Base-by-base conservation (phyloP, 2,329 filamentous ascomycete species). In the Trichoderma sp. region DNA sequence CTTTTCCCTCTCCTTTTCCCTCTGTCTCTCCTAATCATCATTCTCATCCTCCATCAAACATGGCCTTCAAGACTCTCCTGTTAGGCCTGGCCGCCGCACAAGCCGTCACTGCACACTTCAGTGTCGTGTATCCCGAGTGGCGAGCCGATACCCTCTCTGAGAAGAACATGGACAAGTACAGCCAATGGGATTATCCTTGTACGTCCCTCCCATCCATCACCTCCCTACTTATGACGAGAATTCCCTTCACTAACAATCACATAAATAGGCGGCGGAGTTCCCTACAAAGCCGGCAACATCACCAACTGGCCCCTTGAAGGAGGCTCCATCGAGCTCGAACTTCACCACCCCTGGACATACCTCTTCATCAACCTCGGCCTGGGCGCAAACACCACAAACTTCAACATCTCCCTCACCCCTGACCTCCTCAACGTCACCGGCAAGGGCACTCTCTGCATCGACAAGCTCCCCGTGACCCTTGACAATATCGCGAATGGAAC, bases 381-480 rank as follows among this genome's bases (percentile, higher is more conserved):
- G 56, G 84, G 84, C 78, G 78, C 78, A 58, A 86, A 86, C 78
- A 78, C 86, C 26, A 85, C 84, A 76, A 89, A 88, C 80, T 94
- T 91, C 86, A 93, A 92, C 84, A 86, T 91, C 80, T 88, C 90
- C 39, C 84, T 94, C 32, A 87, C 89, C 2, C 88, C 88, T 3
- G 75, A 83, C 81, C 88, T 84, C 82, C 88, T 83, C 81, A 90
- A 84, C 83, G 88, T 80, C 77, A 89, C 82, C 80, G 92, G 77
- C 81, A 82, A 87, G 21, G 90, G 92, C 61, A 84, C 86, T 61
- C 89, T 94, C 77, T 95, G 92, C 81, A 76, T 94, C 14, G 87
- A 89, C 9, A 80, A 85, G 73, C 82, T 94, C 15, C 78, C 81
- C 34, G 80, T 92, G 4, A 89, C 89, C 6, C 74, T 88, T 28